Evolutionary conservation across 2,329 filamentous ascomycete species (phyloP), one percentile per base, ranked within the genome.

Genomic region (Calonectria multiphialidica): DNA sequence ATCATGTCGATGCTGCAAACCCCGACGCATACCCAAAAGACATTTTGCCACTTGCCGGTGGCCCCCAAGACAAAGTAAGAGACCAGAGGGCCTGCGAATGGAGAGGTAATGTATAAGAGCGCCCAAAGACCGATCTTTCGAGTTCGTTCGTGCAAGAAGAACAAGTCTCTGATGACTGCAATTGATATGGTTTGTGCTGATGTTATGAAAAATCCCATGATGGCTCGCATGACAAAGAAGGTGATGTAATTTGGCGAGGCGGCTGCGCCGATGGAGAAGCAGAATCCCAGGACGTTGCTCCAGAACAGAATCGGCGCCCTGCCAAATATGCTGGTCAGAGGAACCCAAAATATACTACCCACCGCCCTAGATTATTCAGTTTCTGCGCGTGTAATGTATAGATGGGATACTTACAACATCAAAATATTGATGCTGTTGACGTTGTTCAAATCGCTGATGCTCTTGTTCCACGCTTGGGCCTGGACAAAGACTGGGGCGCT

Each of bases 121-220:
- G 85, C 86, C 86, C 86, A 88, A 44, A 88, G 81, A 62, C 86
- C 86, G 72, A 88, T 88, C 77, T 88, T 88, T 25, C 86, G 80
- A 1, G 87, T 86, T 42, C 88, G 83, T 72, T 91, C 86, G 75
- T 91, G 90, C 80, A 90, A 90, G 82, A 90, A 91, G 82, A 90
- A 92, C 70, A 90, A 84, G 78, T 91, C 90, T 66, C 90, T 87
- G 77, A 90, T 87, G 76, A 87, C 87, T 75, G 88, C 87, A 64
- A 90, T 82, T 12, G 87, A 87, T 18, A 84, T 83, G 5, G 82
- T 84, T 70, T 87, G 86, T 9, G 81, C 79, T 9, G 85, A 84
- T 5, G 86, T 87, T 40, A 83, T 83, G 78, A 88, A 88, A 73
- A 88, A 85, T 23, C 87, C 84, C 2, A 45, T 63, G 3, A 76